Evolutionary conservation across 2,329 filamentous ascomycete genomes (phyloP).

Genomic region (Xylariaceae sp.): DNA sequence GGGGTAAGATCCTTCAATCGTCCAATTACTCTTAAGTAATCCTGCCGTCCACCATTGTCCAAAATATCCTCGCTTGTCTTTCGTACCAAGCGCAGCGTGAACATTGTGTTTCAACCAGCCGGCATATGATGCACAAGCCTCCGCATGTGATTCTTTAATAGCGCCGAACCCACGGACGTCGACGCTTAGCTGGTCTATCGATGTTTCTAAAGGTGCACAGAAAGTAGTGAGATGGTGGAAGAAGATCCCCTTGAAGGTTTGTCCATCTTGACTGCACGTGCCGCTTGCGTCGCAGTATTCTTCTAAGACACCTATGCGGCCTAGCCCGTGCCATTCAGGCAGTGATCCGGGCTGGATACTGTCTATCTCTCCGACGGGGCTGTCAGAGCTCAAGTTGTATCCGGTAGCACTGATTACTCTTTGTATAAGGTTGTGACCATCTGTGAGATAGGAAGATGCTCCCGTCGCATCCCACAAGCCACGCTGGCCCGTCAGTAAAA

Average conservation of each 20-base stretch:
- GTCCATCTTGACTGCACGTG: conserved; percentile 74
- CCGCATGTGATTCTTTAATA: conserved; percentile 45
- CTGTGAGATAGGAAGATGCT: conserved; percentile 64
- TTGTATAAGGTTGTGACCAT: conserved; percentile 74
- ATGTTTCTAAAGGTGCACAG: conserved; percentile 60
- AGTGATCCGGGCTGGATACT: conserved; percentile 34
- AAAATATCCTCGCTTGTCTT: conserved; percentile 65
- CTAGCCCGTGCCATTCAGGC: conserved; percentile 68
- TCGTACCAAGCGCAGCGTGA: conserved; percentile 65
- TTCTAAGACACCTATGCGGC: conserved; percentile 75
- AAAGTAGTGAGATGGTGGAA: conserved; percentile 84
- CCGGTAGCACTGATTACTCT: conserved; percentile 76
- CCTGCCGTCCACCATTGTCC: conserved; percentile 83
- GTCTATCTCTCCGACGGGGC: conserved; percentile 39
- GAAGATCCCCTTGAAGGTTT: conserved; percentile 94
- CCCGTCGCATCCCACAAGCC: conserved; percentile 78
- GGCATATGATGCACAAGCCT: conserved; percentile 62
- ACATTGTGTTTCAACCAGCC: conserved; percentile 79
- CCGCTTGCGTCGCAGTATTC: conserved; percentile 75
- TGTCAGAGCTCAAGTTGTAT: conserved; percentile 52
- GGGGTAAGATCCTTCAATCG: conserved; percentile 20
- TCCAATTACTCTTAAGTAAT: conserved; percentile 34
- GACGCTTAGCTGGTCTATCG: conserved; percentile 25
- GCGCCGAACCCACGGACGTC: conserved; percentile 28
- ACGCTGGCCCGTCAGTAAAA: conserved; percentile 76